Evolutionary conservation across 176 grass and related monocot species (phyloP).

Genomic region (Urochloa ruziziensis): DNA sequence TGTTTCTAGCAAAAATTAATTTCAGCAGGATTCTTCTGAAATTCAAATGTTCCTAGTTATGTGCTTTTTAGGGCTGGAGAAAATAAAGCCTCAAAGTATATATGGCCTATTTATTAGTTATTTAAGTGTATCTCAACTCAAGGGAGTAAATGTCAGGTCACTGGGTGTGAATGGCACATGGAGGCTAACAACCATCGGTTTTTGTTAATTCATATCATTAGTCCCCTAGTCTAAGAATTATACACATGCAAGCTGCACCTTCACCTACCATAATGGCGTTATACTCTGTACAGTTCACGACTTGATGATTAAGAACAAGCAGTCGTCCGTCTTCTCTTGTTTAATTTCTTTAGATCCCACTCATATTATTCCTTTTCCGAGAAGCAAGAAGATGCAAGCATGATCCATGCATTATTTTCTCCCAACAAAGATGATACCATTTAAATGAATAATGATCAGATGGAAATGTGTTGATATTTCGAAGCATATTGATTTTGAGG

Average conservation of each 20-base stretch:
- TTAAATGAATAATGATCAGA: background rate
- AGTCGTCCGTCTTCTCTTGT: background rate
- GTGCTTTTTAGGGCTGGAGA: background rate
- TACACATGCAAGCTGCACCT: background rate
- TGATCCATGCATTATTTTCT: background rate
- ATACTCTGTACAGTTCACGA: background rate
- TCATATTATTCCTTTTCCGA: background rate
- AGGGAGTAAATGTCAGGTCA: background rate
- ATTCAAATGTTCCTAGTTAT: background rate
- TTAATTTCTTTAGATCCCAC: background rate
- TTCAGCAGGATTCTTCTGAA: background rate
- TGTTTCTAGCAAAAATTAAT: background rate
- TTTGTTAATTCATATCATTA: constrained; percentile 21
- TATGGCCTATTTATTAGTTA: background rate
- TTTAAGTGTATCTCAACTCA: background rate
- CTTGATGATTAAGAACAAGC: constrained; percentile 11
- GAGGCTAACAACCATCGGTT: background rate
- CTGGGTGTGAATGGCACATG: constrained; percentile 18
- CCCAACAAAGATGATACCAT: background rate
- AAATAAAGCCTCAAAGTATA: background rate
- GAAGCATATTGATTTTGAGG: background rate
- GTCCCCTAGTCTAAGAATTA: background rate
- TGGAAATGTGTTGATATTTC: background rate
- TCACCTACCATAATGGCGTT: constrained; percentile 14
- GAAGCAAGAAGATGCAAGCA: background rate